Conservation (phyloP, 306 rosid species). For the Quercus rubra region DNA sequence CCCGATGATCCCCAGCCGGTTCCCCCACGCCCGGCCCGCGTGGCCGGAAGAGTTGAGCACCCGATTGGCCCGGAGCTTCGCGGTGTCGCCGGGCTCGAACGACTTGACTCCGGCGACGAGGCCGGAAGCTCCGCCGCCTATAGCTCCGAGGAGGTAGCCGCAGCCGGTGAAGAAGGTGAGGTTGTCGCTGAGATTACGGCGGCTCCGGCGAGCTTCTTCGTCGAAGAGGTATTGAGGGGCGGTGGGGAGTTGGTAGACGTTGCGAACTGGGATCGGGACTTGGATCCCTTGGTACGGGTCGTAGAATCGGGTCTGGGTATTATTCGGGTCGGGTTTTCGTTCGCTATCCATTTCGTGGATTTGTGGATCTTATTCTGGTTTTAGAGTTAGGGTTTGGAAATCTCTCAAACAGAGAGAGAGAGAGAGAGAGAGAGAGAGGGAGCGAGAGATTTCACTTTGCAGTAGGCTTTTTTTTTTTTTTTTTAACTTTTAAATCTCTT, state of each 20-base stretch:
- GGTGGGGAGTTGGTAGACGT: constrained; percentile 82
- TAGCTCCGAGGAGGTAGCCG: constrained; percentile 74
- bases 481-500: too few species aligned
- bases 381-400: constrained; percentile 34
- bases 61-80: constrained; percentile 72
- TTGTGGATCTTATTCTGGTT: constrained; percentile 15
- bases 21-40: constrained; percentile 84
- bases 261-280: constrained; percentile 63
- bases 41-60: constrained; percentile 87
- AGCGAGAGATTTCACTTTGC: too few species aligned
- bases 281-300: constrained; percentile 92
- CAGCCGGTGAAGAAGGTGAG: constrained; percentile 91
- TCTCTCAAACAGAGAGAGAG: too few species aligned
- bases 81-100: constrained; percentile 77
- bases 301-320: constrained; percentile 57
- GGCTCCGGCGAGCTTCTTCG: constrained; percentile 86
- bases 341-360: constrained; percentile 47
- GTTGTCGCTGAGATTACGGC: constrained; percentile 90
- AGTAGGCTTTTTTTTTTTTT: too few species aligned
- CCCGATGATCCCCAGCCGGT: constrained; percentile 74
- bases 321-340: constrained; percentile 28
- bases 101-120: constrained; percentile 63
- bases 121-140: constrained; percentile 64
- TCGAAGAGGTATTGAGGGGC: constrained; percentile 84
- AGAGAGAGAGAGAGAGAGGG: too few species aligned